phyloP scores from a whole-genome alignment of 768 basidiomycete species.

The Tulasnella sp. region DNA sequence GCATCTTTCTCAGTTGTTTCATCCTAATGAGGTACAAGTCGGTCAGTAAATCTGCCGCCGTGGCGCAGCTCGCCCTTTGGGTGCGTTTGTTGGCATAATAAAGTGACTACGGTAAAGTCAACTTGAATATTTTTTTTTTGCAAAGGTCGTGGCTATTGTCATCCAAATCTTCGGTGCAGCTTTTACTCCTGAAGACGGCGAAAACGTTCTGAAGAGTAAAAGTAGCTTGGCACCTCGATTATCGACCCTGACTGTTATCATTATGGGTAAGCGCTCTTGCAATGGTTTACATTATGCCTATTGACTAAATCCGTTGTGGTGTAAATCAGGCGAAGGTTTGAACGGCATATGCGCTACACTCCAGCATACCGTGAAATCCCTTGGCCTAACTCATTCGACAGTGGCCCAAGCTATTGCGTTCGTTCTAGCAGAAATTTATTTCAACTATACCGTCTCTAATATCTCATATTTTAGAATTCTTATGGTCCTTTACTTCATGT shows the following conservation, averaged over 20 bases:
- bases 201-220: background rate
- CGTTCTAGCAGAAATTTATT: background rate
- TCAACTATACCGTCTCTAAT: too few species aligned
- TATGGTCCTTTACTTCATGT: background rate
- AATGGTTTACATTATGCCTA: background rate
- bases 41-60: background rate
- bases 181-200: background rate
- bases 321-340: background rate
- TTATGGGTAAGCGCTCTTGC: background rate
- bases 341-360: background rate
- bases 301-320: too few species aligned
- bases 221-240: background rate
- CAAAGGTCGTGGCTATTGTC: background rate
- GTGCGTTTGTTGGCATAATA: background rate
- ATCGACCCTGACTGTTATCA: background rate
- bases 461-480: background rate
- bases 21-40: background rate
- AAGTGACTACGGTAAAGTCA: background rate
- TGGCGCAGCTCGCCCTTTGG: background rate
- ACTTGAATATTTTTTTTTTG: background rate
- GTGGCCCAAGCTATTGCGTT: background rate
- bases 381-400: background rate
- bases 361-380: background rate
- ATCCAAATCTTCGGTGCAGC: background rate
- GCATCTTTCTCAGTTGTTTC: background rate